Conservation (phyloP, 169 alveolate species). For the Plasmodium ovale region DNA sequence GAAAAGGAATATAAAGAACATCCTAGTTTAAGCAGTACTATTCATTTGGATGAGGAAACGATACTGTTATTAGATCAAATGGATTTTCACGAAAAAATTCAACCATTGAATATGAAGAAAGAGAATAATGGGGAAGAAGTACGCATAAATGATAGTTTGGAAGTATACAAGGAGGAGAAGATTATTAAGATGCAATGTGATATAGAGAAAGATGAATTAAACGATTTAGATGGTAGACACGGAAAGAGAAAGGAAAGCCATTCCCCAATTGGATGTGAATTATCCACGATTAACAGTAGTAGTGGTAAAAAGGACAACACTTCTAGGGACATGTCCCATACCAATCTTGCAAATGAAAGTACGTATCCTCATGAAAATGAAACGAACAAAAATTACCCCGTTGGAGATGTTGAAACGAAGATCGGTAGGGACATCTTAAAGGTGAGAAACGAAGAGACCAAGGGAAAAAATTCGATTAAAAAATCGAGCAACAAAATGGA, state of each 20-base stretch:
- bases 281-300: not conserved
- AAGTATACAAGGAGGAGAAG: not conserved
- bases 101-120: not conserved
- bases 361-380: no score
- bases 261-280: no score
- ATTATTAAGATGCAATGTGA: not conserved
- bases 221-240: conserved; percentile 2
- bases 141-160: not conserved
- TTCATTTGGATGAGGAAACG: conserved; percentile 47
- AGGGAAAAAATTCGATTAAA: not conserved
- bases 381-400: not conserved
- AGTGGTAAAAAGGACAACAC: not conserved
- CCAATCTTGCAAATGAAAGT: no score
- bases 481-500: not conserved
- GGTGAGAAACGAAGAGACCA: not conserved
- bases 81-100: conserved; percentile 15
- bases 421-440: not conserved
- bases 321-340: no score
- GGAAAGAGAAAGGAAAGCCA: no score
- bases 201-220: not conserved
- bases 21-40: conserved; percentile 2
- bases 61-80: conserved; percentile 40
- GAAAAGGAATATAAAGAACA: not conserved
- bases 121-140: not conserved
- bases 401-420: not conserved